Base-by-base conservation (phyloP, 2,329 filamentous ascomycete genomes). In the Akanthomyces uredinophilus region DNA sequence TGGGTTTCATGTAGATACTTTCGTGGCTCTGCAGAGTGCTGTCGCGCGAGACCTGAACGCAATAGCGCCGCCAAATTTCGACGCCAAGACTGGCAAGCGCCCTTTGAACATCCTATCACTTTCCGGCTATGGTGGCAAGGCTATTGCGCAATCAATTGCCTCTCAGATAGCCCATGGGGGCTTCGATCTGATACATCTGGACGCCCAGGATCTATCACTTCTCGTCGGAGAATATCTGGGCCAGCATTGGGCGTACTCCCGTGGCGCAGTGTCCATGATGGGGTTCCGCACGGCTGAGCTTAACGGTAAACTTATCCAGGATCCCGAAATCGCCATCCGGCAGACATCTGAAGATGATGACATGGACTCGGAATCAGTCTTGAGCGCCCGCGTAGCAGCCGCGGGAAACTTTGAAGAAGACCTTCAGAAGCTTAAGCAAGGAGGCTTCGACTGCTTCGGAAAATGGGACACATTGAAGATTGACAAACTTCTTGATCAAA, bases 191-290 rank as follows among this genome's bases (percentile, higher is more conserved):
- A 75, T 95, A 37, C 81, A 84, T 22, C 71, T 96, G 13, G 84
- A 87, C 69, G 85, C 90, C 1, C 83, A 87, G 65, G 87, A 89
- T 68, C 75, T 96, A 59, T 88, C 88, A 3, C 81, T 87, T 55
- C 77, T 95, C 29, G 81, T 88, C 0, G 88, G 87, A 3, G 81
- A 85, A 49, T 91, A 92, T 68, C 74, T 93, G 11, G 88, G 87
- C 5, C 86, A 90, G 68, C 80, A 83, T 63, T 79, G 75, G 73
- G 75, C 76, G 4, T 79, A 77, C 53, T 74, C 75, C 2, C 71
- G 79, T 14, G 81, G 83, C 1, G 71, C 77, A 22, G 72, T 84
- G 13, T 81, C 84, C 2, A 79, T 81, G 66, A 73, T 88, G 53
- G 84, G 82, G 2, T 88, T 86, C 65, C 77, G 79, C 66, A 75